A percentile compares a stretch with the other conserved stretches of the same genome.
Conservation (phyloP, 352 stramenopile genomes). For the Peronospora tabacina region DNA sequence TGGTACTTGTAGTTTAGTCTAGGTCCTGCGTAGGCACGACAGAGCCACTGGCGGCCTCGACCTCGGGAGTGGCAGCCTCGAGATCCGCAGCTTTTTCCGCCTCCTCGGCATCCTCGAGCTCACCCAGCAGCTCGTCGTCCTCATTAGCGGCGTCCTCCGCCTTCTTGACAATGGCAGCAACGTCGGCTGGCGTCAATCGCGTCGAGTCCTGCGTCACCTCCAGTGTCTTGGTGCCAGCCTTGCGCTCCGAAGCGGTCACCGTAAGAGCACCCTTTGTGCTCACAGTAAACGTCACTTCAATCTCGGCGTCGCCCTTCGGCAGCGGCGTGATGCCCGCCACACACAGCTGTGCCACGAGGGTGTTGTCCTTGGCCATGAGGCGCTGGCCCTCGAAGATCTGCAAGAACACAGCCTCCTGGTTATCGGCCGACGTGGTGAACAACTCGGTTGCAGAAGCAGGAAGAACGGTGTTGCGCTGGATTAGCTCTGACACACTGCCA, state of each 20-base stretch:
- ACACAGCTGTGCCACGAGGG: conserved; percentile 86
- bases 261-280: conserved; percentile 92
- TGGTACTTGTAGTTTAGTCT: conserved; percentile 56
- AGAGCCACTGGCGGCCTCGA: conserved; percentile 22
- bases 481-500: conserved; percentile 88
- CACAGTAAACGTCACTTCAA: conserved; percentile 90
- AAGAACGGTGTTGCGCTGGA: conserved; percentile 88
- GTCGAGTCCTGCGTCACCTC: conserved; percentile 67
- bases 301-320: conserved; percentile 87
- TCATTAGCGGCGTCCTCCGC: conserved; percentile 79
- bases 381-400: conserved; percentile 95
- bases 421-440: conserved; percentile 89
- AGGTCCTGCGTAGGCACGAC: conserved; percentile 58
- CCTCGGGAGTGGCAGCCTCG: conserved; percentile 27
- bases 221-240: conserved; percentile 64
- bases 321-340: conserved; percentile 85
- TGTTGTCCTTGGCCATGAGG: conserved; percentile 96
- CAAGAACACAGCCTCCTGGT: conserved; percentile 87
- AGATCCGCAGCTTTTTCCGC: conserved; percentile 44
- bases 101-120: conserved; percentile 64
- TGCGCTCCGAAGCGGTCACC: conserved; percentile 85
- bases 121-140: conserved; percentile 65
- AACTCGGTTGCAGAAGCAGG: conserved; percentile 72
- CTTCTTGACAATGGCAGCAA: conserved; percentile 75
- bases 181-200: conserved; percentile 55